Percentiles rank a stretch among this genome's conserved stretches.
Evolutionary conservation across 257 asterid genomes (phyloP).

Genomic region (Knoxia roxburghii): DNA sequence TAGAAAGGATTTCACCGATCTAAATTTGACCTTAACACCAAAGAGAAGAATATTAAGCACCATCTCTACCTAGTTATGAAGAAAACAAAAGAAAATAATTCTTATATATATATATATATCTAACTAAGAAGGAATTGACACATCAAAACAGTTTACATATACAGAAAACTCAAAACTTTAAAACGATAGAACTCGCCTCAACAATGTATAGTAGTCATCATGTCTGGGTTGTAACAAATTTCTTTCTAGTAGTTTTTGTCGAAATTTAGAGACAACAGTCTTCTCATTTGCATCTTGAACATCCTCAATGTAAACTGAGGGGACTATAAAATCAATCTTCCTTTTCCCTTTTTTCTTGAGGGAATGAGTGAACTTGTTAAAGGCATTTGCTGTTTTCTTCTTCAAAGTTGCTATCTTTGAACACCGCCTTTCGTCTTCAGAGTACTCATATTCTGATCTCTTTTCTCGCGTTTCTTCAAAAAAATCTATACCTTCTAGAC

Average conservation of each 20-base stretch:
- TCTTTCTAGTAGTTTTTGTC: constrained; percentile 57
- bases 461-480: constrained; percentile 69
- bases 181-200: constrained; percentile 45
- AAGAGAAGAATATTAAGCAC: background rate
- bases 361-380: constrained; percentile 83
- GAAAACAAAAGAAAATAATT: background rate
- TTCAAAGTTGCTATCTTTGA: constrained; percentile 65
- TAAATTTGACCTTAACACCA: background rate
- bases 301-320: constrained; percentile 78
- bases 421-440: constrained; percentile 79
- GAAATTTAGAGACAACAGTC: constrained; percentile 65
- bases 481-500: constrained; percentile 51
- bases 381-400: constrained; percentile 84
- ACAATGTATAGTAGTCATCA: constrained; percentile 84
- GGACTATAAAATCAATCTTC: constrained; percentile 83
- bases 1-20: background rate
- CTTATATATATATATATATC: background rate
- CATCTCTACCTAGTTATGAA: too few relatives aligned
- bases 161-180: background rate
- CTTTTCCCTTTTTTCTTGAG: constrained; percentile 82
- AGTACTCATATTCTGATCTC: constrained; percentile 65
- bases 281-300: constrained; percentile 83
- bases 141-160: background rate
- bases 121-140: background rate
- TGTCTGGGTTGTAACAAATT: constrained; percentile 71